These are phyloP conservation scores for Apodospora peruviana DNA, from an alignment of 495 filamentous ascomycete species.

Conservation along the genomic window DNA sequence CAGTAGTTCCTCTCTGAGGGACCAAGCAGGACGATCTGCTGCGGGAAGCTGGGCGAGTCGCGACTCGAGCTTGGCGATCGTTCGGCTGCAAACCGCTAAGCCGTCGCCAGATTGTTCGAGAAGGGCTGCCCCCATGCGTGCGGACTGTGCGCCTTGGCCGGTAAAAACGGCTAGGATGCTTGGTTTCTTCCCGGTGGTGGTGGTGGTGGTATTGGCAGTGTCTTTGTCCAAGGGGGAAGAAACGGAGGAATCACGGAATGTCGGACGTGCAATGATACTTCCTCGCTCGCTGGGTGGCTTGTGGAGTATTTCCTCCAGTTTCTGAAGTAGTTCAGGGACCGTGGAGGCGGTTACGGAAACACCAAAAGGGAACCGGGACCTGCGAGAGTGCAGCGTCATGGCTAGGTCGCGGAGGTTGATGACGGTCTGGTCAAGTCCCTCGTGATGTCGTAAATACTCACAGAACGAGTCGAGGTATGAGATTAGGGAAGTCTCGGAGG, in stretches of 20 bases:
- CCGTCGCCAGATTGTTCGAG: conserved; percentile 27
- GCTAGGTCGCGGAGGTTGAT: conserved; percentile 25
- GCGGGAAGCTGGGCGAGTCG: background rate
- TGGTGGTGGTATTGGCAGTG: conserved; percentile 14
- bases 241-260: background rate
- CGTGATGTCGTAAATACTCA: background rate
- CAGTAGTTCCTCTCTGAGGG: background rate
- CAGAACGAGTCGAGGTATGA: conserved; percentile 7
- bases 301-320: conserved; percentile 6
- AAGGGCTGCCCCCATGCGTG: conserved; percentile 49
- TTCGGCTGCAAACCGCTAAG: conserved; percentile 20
- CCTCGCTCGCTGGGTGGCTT: background rate
- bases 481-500: background rate
- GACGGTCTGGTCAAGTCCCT: conserved; percentile 6
- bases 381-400: conserved; percentile 26
- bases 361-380: conserved; percentile 26
- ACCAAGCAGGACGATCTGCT: background rate
- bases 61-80: conserved; percentile 24
- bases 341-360: conserved; percentile 9
- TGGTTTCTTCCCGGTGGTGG: background rate
- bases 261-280: too few relatives aligned
- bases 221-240: background rate
- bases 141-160: conserved; percentile 49
- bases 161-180: conserved; percentile 33
- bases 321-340: conserved; percentile 10